Base-by-base conservation (phyloP, 78 protist species). In the Dictyostelium purpureum region DNA sequence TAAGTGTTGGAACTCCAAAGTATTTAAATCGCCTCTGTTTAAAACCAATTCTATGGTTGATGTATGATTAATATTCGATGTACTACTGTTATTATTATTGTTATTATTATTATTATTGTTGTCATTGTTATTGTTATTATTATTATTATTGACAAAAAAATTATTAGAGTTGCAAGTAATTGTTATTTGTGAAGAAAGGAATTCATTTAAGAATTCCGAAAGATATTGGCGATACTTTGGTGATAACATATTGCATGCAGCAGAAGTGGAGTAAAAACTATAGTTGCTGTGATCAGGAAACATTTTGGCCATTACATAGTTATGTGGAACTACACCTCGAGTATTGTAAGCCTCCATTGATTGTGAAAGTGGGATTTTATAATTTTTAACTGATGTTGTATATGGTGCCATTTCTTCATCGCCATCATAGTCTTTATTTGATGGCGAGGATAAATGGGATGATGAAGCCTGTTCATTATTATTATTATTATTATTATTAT, bases 171-270 rank as follows among this genome's bases (percentile, higher is more conserved):
- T 28, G 31, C 69, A 61, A 19, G 69, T 31, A 26, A 61, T 61
- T 28, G 69, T 61, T 12, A 28, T 33, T 14, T 35, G 24, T 61
- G 69, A 61, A 28, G 42, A 16, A 61, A 61, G 10, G 14, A 61
- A 61, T 10, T 61, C 31, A 61, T 61, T 26, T 26, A 61, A 31
- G 31, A 61, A 61, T 61, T 61, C 69, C 14, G 26, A 33, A 31
- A 61, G 37, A 35, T 40, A 61, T 33, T 61, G 69, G 31, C 69
- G 69, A 61, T 61, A 61, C 69, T 61, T 61, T 61, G 69, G 69
- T 33, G 31, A 61, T 28, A 61, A 61, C 69, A 61, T 61, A 61
- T 61, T 61, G 69, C 37, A 7, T 4, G 69, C 69, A 11, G 69
- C 31, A 28, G 24, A 31, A 14, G 69, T 61, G 14, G 69, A 61